Evolutionary conservation across 768 basidiomycete genomes (phyloP).

Genomic region (Leccinum subtestaceum): DNA sequence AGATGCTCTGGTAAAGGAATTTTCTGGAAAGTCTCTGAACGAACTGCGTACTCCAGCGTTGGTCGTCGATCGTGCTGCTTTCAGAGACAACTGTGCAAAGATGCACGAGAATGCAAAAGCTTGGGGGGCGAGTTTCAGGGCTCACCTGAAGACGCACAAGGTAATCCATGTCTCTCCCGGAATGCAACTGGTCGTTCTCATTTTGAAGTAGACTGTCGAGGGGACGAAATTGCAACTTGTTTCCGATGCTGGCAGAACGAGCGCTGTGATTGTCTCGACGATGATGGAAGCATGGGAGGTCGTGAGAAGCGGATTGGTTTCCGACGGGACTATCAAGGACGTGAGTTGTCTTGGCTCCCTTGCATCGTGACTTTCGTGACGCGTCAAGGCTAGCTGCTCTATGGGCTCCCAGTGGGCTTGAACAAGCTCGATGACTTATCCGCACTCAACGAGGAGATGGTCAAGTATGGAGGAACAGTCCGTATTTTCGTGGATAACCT

Average conservation of each 20-base stretch:
- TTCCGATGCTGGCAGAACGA: slow-evolving; percentile 49
- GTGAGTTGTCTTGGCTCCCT: slow-evolving; percentile 41
- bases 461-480: slow-evolving; percentile 53
- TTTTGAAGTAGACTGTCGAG: slow-evolving; percentile 57
- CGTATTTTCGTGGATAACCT: slow-evolving; percentile 75
- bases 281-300: slow-evolving; percentile 80
- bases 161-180: slow-evolving; percentile 32
- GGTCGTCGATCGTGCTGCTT: slow-evolving; percentile 70
- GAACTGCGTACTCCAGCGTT: slow-evolving; percentile 73
- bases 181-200: slow-evolving; percentile 4
- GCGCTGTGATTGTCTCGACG: slow-evolving; percentile 77
- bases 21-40: slow-evolving; percentile 54
- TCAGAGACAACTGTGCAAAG: slow-evolving; percentile 67
- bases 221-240: slow-evolving; percentile 68
- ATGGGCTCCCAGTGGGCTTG: slow-evolving; percentile 67
- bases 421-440: slow-evolving; percentile 75
- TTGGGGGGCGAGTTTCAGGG: slow-evolving; percentile 72
- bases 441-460: slow-evolving; percentile 53
- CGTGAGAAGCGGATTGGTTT: slow-evolving; percentile 60
- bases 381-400: slow-evolving; percentile 58
- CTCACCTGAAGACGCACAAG: slow-evolving; percentile 86
- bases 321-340: slow-evolving; percentile 74
- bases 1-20: slow-evolving; percentile 49
- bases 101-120: slow-evolving; percentile 67
- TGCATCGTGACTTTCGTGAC: slow-evolving; percentile 5